Conservation (phyloP, 495 filamentous ascomycete genomes). For the Xylaria nigripes region DNA sequence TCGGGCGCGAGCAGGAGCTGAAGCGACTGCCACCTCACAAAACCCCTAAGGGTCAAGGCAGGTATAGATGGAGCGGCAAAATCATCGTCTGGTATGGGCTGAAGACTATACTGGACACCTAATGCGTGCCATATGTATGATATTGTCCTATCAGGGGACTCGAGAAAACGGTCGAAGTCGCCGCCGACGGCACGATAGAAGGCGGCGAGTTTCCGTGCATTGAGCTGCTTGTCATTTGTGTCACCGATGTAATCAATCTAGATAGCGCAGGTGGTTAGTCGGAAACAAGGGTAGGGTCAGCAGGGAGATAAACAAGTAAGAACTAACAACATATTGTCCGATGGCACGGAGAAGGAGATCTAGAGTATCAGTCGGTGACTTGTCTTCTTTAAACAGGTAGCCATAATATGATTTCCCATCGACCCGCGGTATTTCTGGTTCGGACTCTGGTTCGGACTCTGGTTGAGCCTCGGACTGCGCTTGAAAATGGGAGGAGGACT, state of each 20-base stretch:
- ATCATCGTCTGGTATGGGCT: constrained; percentile 58
- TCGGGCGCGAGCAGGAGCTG: constrained; percentile 82
- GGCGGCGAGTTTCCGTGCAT: constrained; percentile 70
- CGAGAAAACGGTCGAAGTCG: constrained; percentile 81
- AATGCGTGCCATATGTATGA: constrained; percentile 88
- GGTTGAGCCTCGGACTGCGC: background rate
- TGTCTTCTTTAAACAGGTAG: constrained; percentile 73
- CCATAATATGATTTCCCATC: constrained; percentile 57
- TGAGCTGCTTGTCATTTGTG: constrained; percentile 55
- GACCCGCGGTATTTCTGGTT: constrained; percentile 6
- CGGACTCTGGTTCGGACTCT: background rate
- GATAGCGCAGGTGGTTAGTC: background rate
- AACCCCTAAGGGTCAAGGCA: constrained; percentile 72
- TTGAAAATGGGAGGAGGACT: constrained; percentile 1
- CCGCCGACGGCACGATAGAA: constrained; percentile 88
- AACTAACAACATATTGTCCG: constrained; percentile 70
- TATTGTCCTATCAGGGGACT: constrained; percentile 62
- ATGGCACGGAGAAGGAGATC: constrained; percentile 73
- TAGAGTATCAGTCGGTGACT: constrained; percentile 64
- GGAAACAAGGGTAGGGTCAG: constrained; percentile 6
- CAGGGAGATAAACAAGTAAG: background rate
- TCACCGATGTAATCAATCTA: constrained; percentile 59
- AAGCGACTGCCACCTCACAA: constrained; percentile 89
- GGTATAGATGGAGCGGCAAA: constrained; percentile 71
- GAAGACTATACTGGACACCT: constrained; percentile 74